Percentiles rank a stretch among this genome's conserved stretches.
Evolutionary conservation across 257 asterid genomes (phyloP).

Genomic region (Nicotiana otophora): DNA sequence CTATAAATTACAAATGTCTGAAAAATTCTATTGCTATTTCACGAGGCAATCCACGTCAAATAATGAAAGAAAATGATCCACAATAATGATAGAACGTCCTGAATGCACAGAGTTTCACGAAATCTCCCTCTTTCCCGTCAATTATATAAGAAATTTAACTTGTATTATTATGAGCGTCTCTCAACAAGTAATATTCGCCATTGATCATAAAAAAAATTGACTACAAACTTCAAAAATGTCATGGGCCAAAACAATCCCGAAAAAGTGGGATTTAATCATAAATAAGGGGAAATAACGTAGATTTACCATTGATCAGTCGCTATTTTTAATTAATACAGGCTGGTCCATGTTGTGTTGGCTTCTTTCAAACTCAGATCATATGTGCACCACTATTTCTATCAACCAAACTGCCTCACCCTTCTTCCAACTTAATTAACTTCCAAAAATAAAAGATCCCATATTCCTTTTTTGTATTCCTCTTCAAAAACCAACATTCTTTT

Average conservation of each 20-base stretch:
- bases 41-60: no score
- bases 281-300: neutral
- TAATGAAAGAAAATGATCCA: no score
- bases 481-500: neutral
- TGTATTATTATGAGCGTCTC: no score
- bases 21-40: no score
- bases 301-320: neutral
- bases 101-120: no score
- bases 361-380: neutral
- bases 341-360: constrained; percentile 9
- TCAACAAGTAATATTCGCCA: no score
- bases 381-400: constrained; percentile 16
- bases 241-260: neutral
- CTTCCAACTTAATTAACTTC: neutral
- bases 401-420: neutral
- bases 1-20: no score
- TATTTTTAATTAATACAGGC: neutral
- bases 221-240: no score
- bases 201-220: no score
- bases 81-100: no score
- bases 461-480: constrained; percentile 2
- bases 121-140: no score
- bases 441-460: neutral
- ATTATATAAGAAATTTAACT: no score
- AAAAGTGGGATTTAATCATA: neutral